These are phyloP conservation scores for Eremomyces bilateralis DNA, from an alignment of 495 filamentous ascomycete species.

Conservation along the genomic window DNA sequence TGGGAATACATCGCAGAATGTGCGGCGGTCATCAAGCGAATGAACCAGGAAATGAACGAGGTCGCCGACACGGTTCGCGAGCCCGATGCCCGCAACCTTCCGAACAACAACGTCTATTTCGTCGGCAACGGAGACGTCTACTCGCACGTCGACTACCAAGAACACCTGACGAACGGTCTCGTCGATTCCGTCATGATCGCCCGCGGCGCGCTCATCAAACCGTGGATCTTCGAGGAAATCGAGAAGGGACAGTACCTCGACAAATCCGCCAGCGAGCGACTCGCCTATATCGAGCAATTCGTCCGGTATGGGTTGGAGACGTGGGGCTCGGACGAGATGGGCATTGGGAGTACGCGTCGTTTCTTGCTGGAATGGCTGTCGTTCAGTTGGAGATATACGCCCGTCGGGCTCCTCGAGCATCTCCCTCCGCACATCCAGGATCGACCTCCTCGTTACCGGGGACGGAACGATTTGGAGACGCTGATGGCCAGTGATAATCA, in stretches of 20 bases:
- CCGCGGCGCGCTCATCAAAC: conserved; percentile 81
- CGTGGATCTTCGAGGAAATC: conserved; percentile 97
- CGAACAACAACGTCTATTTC: conserved; percentile 54
- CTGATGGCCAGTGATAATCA: conserved; percentile 74
- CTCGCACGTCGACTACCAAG: conserved; percentile 71
- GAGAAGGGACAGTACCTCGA: conserved; percentile 78
- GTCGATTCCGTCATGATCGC: conserved; percentile 86
- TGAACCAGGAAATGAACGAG: conserved; percentile 39
- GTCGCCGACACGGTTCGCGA: conserved; percentile 55
- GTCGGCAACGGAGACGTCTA: conserved; percentile 92
- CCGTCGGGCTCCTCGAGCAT: conserved; percentile 68
- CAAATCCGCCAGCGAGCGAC: conserved; percentile 71
- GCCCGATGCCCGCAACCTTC: conserved; percentile 41
- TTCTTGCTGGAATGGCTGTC: conserved; percentile 92
- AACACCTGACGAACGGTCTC: conserved; percentile 49
- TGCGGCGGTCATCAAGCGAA: conserved; percentile 56
- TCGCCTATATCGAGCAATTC: conserved; percentile 73
- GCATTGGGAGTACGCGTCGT: conserved; percentile 65
- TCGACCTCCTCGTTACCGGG: conserved; percentile 59
- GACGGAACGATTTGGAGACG: conserved; percentile 78
- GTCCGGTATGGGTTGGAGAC: conserved; percentile 72
- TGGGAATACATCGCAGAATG: conserved; percentile 88
- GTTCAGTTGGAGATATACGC: conserved; percentile 78
- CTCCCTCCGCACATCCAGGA: conserved; percentile 75
- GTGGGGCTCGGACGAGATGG: conserved; percentile 89